phyloP scores from a whole-genome alignment of 1,284 basidiomycete species.

The Neonothopanus nambi region DNA sequence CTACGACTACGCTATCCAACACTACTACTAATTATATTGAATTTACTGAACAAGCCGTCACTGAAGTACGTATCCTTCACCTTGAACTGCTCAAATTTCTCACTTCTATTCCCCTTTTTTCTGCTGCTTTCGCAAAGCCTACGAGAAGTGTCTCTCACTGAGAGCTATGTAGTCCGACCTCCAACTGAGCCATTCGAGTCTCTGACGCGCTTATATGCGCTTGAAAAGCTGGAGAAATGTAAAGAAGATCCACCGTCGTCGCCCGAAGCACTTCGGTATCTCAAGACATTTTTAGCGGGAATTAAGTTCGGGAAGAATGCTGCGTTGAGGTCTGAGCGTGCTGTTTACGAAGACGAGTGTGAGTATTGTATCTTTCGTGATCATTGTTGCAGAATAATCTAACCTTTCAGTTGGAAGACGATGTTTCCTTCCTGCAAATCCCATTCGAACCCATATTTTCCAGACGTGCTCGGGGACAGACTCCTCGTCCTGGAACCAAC shows the following conservation, averaged over 20 bases:
- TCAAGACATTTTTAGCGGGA: slow-evolving; percentile 33
- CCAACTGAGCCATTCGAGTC: slow-evolving; percentile 51
- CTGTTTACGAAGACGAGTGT: slow-evolving; percentile 35
- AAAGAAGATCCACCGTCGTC: slow-evolving; percentile 46
- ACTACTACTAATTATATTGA: slow-evolving; percentile 55
- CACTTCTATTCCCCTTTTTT: slow-evolving; percentile 12
- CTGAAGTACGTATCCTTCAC: slow-evolving; percentile 38
- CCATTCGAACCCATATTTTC: slow-evolving; percentile 22
- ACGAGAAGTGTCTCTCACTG: slow-evolving; percentile 38
- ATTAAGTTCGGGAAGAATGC: slow-evolving; percentile 16
- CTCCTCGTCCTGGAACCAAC: too few species aligned
- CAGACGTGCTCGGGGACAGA: too few species aligned
- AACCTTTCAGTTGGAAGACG: slow-evolving; percentile 9
- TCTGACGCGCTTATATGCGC: slow-evolving; percentile 34
- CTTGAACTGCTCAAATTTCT: not conserved
- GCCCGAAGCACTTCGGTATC: slow-evolving; percentile 34
- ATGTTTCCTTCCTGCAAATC: slow-evolving; percentile 7
- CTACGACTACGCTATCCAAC: slow-evolving; percentile 50
- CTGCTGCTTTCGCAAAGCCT: slow-evolving; percentile 49
- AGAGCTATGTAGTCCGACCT: slow-evolving; percentile 49
- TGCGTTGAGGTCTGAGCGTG: slow-evolving; percentile 33
- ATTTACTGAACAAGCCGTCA: slow-evolving; percentile 50
- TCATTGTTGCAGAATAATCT: slow-evolving; percentile 7
- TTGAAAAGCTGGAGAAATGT: slow-evolving; percentile 36
- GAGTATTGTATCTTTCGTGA: slow-evolving; percentile 20